A percentile compares a stretch with the other conserved stretches of the same genome.
Conservation (phyloP, 2,329 filamentous ascomycete genomes). For the Ramichloridium luteum region DNA sequence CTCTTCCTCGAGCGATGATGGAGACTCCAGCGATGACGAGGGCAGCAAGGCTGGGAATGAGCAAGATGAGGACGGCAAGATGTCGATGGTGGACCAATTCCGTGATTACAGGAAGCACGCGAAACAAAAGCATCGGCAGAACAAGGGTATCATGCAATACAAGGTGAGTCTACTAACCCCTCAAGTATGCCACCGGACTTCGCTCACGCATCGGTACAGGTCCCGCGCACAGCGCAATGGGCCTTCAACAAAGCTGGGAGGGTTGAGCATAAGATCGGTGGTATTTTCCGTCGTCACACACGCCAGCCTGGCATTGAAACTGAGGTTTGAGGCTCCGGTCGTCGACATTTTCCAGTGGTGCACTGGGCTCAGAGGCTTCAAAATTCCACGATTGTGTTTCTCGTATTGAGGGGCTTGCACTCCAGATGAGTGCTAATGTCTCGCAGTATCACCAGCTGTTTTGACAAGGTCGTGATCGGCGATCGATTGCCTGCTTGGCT, state of each 20-base stretch:
- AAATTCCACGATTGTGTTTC: too few species aligned
- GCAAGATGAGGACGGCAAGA: constrained; percentile 18
- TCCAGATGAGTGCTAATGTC: too few species aligned
- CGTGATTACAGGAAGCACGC: constrained; percentile 49
- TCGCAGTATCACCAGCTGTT: too few species aligned
- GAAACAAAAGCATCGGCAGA: constrained; percentile 50
- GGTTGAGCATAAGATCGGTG: constrained; percentile 33
- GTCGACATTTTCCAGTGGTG: too few species aligned
- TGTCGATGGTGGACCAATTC: constrained; percentile 37
- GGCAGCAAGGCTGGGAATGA: constrained; percentile 21
- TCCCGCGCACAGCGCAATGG: constrained; percentile 43
- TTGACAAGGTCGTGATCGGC: too few species aligned
- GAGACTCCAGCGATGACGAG: constrained; percentile 5
- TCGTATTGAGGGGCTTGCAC: too few species aligned
- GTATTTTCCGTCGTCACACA: constrained; percentile 46
- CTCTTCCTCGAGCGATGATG: constrained; percentile 9
- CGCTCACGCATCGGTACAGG: constrained; percentile 24
- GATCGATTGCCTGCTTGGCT: too few species aligned
- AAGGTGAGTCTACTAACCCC: constrained; percentile 24
- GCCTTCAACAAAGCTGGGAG: constrained; percentile 47
- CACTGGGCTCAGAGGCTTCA: too few species aligned
- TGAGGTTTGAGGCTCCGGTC: constrained; percentile 57
- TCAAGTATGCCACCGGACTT: not conserved
- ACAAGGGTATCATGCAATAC: constrained; percentile 66
- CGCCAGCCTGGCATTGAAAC: constrained; percentile 53